Base-by-base conservation (phyloP, 257 asterid species). In the Mentha longifolia region DNA sequence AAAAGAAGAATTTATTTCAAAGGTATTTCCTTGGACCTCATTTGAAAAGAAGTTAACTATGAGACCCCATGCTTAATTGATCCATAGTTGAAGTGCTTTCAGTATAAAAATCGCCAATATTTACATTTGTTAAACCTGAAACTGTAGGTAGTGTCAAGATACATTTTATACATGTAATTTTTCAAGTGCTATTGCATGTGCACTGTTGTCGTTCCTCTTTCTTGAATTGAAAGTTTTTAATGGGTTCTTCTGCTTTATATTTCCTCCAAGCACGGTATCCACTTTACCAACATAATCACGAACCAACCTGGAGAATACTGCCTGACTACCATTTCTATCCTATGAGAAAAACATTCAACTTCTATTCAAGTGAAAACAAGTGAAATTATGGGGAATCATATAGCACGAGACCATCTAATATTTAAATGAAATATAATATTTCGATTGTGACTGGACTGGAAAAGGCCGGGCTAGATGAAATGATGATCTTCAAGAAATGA, bases 1-100 rank as follows among this genome's bases (percentile, higher is more conserved):
- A 54, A 91, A 91, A 82, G 97, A 91, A 68, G 97, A 89, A 50
- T 31, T 91, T 41, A 41, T 76, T 52, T 63, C 78, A 56, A 91
- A 94, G 97, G 98, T 91, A 81, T 67, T 61, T 55, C 56, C 54
- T 15, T 51, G 57, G 58, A n/a, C 67, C 42, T 67, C 25, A 42
- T 46, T 41, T 46, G n/a, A 16, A 31, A 72, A 22, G 12, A 63
- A 57, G 71, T 66, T 58, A 49, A 35, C 55, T 71, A 17, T 56
- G 39, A 35, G 61, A 31, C 59, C 59, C 17, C 54, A 28, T 54
- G 51, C 55, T 67, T 49, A 65, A 54, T 17, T 65, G 71, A 54
- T 69, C 16, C 13, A 17, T 49, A 9, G 37, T 14, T 37, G 57
- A 52, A 25, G 28, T 10, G 35, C 71, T 56, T 73, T 56, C 56